phyloP scores from a whole-genome alignment of 192 early-diverging fungal species.

The Podila clonocystis region DNA sequence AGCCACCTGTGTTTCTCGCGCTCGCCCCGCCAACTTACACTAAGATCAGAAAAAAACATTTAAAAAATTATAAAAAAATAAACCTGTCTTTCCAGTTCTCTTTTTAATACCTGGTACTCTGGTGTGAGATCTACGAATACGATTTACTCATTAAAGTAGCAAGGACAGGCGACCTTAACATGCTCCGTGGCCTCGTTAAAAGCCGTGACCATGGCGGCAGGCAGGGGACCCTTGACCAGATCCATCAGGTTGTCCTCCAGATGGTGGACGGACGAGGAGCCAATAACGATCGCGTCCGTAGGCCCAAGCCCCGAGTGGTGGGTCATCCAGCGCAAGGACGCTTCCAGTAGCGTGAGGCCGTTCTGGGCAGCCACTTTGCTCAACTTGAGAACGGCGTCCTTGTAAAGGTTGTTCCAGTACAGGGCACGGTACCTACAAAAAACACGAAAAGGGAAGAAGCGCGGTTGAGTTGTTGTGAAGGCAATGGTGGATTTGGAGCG shows the following conservation, averaged over 20 bases:
- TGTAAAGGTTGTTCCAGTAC: slow-evolving; percentile 60
- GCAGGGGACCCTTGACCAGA: slow-evolving; percentile 62
- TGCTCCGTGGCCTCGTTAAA: slow-evolving; percentile 66
- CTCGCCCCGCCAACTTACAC: background rate
- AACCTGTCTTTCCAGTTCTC: background rate
- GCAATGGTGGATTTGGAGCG: too few relatives aligned
- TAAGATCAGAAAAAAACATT: background rate
- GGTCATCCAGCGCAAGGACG: slow-evolving; percentile 50
- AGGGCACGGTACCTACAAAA: slow-evolving; percentile 47
- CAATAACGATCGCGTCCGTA: slow-evolving; percentile 46
- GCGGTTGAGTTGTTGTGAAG: background rate
- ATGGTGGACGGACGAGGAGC: slow-evolving; percentile 48
- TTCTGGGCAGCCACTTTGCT: slow-evolving; percentile 19
- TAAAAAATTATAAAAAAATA: background rate
- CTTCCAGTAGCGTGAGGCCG: slow-evolving; percentile 44
- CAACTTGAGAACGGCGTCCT: slow-evolving; percentile 61
- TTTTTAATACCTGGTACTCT: background rate
- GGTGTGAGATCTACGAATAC: too few relatives aligned
- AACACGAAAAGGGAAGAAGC: background rate
- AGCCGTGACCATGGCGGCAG: slow-evolving; percentile 56
- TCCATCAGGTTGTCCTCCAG: slow-evolving; percentile 58
- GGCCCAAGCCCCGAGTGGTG: slow-evolving; percentile 51
- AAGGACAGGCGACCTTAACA: slow-evolving; percentile 49
- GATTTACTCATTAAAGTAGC: slow-evolving; percentile 39
- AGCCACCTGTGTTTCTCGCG: background rate